Percentiles rank a stretch among this genome's conserved stretches.
Evolutionary conservation across 352 stramenopile species (phyloP).

Genomic region (Globisporangium viniferum): DNA sequence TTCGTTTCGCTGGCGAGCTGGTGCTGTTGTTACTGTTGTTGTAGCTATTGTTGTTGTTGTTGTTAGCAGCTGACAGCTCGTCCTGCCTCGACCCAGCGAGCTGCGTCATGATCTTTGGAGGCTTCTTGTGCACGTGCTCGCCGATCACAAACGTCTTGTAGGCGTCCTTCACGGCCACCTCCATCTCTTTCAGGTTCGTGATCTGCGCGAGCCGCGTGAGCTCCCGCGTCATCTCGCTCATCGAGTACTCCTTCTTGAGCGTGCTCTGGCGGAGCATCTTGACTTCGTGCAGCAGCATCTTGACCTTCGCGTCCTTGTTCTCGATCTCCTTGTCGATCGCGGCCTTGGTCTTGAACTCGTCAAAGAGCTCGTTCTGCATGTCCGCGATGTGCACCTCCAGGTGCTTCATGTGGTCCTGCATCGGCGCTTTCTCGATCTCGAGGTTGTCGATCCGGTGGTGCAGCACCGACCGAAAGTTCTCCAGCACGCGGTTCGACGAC

Average conservation of each 20-base stretch:
- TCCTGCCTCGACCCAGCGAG: background rate
- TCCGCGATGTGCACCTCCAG: slow-evolving; percentile 71
- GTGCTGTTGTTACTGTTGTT: slow-evolving; percentile 1
- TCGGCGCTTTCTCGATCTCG: slow-evolving; percentile 65
- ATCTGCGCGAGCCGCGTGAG: slow-evolving; percentile 69
- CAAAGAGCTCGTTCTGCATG: slow-evolving; percentile 73
- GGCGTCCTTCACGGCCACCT: slow-evolving; percentile 73
- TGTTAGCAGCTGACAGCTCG: background rate
- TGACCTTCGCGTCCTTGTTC: slow-evolving; percentile 74
- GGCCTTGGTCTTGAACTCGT: slow-evolving; percentile 69
- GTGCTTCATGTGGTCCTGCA: slow-evolving; percentile 53
- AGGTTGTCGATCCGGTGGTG: slow-evolving; percentile 74
- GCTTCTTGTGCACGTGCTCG: slow-evolving; percentile 61
- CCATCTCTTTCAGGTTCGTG: slow-evolving; percentile 78
- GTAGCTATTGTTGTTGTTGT: background rate
- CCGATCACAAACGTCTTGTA: slow-evolving; percentile 77
- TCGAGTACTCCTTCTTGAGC: slow-evolving; percentile 76
- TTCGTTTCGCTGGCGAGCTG: slow-evolving; percentile 6
- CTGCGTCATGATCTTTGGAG: slow-evolving; percentile 23
- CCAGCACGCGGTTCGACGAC: slow-evolving; percentile 71
- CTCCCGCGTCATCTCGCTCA: slow-evolving; percentile 78
- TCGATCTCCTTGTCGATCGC: slow-evolving; percentile 59
- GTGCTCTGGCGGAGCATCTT: slow-evolving; percentile 69
- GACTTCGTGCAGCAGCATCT: slow-evolving; percentile 70
- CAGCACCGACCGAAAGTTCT: slow-evolving; percentile 82